Evolutionary conservation across 176 grass and related monocot species (phyloP).

Genomic region (Aegilops sharonensis): DNA sequence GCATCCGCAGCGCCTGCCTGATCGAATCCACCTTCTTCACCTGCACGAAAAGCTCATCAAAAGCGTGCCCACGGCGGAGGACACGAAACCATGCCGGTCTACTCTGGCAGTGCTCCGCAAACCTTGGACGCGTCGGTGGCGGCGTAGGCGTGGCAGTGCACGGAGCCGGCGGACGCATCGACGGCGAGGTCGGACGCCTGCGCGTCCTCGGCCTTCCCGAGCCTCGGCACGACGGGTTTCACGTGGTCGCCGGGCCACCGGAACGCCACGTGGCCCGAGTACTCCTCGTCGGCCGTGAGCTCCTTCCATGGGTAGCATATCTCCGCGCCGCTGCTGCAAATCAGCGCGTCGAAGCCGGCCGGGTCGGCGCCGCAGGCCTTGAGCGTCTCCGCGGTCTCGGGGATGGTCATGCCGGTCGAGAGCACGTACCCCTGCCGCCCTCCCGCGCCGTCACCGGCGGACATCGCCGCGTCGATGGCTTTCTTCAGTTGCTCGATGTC

Average conservation of each 20-base stretch:
- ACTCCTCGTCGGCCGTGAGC: conserved; percentile 60
- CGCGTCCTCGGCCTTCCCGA: conserved; percentile 61
- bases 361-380: conserved; percentile 47
- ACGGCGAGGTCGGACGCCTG: conserved; percentile 40
- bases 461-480: conserved; percentile 32
- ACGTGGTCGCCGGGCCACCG: conserved; percentile 78
- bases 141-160: conserved; percentile 66
- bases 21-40: conserved; percentile 73
- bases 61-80: neutral
- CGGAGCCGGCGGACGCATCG: conserved; percentile 41
- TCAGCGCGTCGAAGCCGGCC: conserved; percentile 62
- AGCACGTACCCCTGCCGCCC: conserved; percentile 58
- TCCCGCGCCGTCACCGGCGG: conserved; percentile 8
- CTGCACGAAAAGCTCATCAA: conserved; percentile 23
- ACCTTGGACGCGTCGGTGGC: conserved; percentile 38
- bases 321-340: conserved; percentile 86
- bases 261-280: conserved; percentile 61
- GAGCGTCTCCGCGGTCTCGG: conserved; percentile 48
- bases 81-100: neutral
- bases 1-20: conserved; percentile 73
- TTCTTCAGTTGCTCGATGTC: conserved; percentile 36
- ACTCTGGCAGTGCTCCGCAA: neutral
- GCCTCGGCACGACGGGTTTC: conserved; percentile 43
- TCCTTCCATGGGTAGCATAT: conserved; percentile 86
- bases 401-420: conserved; percentile 60